Conservation (phyloP, 2,329 filamentous ascomycete species). For the Fusarium buharicum region DNA sequence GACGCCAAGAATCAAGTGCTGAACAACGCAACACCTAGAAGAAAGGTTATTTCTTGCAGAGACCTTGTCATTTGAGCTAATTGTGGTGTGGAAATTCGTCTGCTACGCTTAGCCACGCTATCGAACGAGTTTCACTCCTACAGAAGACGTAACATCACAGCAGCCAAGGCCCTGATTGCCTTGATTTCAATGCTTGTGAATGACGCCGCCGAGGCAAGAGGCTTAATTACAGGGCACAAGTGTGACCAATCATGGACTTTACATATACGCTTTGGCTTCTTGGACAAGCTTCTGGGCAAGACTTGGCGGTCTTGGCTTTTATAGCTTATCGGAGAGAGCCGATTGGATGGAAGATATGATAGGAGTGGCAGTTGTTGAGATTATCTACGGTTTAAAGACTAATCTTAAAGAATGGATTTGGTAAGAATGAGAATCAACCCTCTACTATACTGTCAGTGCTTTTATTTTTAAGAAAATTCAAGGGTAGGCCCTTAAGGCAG, state of each 20-base stretch:
- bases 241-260: constrained; percentile 1
- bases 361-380: no score
- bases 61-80: background rate
- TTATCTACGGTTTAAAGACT: no score
- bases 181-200: constrained; percentile 7
- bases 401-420: no score
- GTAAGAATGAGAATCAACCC: no score
- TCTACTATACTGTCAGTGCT: no score
- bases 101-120: background rate
- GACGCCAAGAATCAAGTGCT: constrained; percentile 24
- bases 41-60: constrained; percentile 10
- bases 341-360: no score
- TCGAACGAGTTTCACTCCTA: background rate
- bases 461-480: no score
- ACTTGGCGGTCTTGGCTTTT: constrained; percentile 24
- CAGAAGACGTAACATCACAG: background rate
- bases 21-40: constrained; percentile 22
- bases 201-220: constrained; percentile 28
- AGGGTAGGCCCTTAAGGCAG: no score
- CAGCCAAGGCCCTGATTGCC: constrained; percentile 11
- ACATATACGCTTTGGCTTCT: background rate
- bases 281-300: constrained; percentile 6
- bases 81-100: background rate
- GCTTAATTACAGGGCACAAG: constrained; percentile 9
- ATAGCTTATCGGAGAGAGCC: no score